Evolutionary conservation across 208 protist species (phyloP).

Genomic region (Leishmania amazonensis): DNA sequence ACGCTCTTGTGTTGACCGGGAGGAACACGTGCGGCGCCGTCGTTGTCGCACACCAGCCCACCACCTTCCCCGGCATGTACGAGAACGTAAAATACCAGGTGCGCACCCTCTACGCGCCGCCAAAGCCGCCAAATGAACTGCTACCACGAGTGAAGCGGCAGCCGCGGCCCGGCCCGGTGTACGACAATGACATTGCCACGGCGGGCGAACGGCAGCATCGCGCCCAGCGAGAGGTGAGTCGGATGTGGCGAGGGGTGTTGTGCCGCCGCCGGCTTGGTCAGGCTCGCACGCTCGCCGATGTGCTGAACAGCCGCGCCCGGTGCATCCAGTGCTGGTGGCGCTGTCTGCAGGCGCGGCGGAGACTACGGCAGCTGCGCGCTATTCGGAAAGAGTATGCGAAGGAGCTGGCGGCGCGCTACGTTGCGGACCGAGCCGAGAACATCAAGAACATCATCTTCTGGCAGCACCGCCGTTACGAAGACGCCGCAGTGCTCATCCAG

Average conservation of each 20-base stretch:
- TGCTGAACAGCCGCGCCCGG: slow-evolving; percentile 54
- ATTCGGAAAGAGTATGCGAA: slow-evolving; percentile 56
- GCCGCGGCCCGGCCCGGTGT: slow-evolving; percentile 41
- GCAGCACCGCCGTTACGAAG: slow-evolving; percentile 72
- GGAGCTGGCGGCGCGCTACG: slow-evolving; percentile 45
- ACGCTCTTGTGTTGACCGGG: neutral
- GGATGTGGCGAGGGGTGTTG: slow-evolving; percentile 80
- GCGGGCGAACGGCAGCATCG: slow-evolving; percentile 64
- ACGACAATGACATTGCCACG: slow-evolving; percentile 52
- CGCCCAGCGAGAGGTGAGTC: slow-evolving; percentile 67
- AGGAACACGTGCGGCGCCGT: slow-evolving; percentile 1
- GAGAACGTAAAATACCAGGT: slow-evolving; percentile 71
- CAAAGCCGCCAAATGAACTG: slow-evolving; percentile 61
- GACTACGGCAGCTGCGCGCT: slow-evolving; percentile 29
- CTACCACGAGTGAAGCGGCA: slow-evolving; percentile 60
- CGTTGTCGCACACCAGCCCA: neutral
- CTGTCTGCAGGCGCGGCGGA: slow-evolving; percentile 38
- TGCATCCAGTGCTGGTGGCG: slow-evolving; percentile 89
- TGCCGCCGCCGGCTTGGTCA: slow-evolving; percentile 64
- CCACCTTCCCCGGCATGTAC: slow-evolving; percentile 48
- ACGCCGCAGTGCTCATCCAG: slow-evolving; percentile 70
- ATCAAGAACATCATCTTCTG: slow-evolving; percentile 74
- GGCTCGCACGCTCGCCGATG: slow-evolving; percentile 38
- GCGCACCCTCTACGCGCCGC: slow-evolving; percentile 64
- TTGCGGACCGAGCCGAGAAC: slow-evolving; percentile 38